Evolutionary conservation across 176 grass and related monocot genomes (phyloP).

Genomic region (Musa schizocarpa): DNA sequence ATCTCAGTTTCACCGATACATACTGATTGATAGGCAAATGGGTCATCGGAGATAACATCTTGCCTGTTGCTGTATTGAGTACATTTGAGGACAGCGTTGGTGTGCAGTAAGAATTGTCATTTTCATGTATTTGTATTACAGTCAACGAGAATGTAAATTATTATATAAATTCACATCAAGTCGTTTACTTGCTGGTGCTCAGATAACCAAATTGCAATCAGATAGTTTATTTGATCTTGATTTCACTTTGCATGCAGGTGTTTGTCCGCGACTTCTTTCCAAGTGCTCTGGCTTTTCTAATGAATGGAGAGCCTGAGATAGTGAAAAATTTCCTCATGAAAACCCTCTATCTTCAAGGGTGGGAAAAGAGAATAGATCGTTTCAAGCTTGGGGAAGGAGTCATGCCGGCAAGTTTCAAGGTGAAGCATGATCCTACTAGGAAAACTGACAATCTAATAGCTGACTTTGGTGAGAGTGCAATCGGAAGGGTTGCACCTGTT

Average conservation of each 20-base stretch:
- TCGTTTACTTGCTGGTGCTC: neutral
- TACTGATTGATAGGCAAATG: neutral
- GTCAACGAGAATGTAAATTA: too few species aligned
- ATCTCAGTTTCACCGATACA: neutral
- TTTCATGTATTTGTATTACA: too few species aligned
- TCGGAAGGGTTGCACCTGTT: conserved; percentile 6
- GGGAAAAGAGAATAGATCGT: conserved; percentile 9
- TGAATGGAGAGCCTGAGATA: conserved; percentile 8
- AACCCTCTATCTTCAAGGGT: conserved; percentile 1
- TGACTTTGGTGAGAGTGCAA: conserved; percentile 9
- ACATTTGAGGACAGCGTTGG: too few species aligned
- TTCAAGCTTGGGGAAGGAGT: conserved; percentile 8
- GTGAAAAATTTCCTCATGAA: conserved; percentile 2
- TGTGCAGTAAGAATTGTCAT: too few species aligned
- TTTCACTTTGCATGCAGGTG: neutral
- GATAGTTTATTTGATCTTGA: neutral
- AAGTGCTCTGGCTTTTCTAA: conserved; percentile 6
- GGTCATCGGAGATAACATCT: neutral
- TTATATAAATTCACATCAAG: too few species aligned
- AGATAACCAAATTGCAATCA: neutral
- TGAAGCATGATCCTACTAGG: neutral
- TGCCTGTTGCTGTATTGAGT: neutral
- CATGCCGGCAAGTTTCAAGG: conserved; percentile 11
- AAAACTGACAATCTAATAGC: neutral
- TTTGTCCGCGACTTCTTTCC: conserved; percentile 8